phyloP scores from a whole-genome alignment of 2,329 filamentous ascomycete species.

The Rhynchosporium secalis region DNA sequence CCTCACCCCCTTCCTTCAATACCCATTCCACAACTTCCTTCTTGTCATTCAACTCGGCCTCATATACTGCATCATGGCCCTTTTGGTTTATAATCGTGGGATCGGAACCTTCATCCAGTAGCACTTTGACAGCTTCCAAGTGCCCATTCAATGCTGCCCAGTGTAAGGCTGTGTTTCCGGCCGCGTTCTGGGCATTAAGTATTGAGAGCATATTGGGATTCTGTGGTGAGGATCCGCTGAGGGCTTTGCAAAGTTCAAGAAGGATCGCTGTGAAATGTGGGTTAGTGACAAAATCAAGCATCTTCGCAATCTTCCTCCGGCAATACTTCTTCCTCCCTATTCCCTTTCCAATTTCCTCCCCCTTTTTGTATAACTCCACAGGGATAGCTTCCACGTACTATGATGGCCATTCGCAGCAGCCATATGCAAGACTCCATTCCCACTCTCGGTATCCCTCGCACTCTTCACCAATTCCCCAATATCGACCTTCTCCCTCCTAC shows the following conservation, averaged over 20 bases:
- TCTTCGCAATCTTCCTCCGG: not conserved
- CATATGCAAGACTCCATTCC: conserved; percentile 84
- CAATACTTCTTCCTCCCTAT: not conserved
- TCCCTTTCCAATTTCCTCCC: not conserved
- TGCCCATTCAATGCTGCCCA: conserved; percentile 93
- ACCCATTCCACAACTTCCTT: conserved; percentile 60
- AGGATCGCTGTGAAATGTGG: conserved; percentile 43
- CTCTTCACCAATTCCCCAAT: conserved; percentile 65
- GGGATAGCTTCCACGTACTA: conserved; percentile 51
- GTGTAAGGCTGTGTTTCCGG: conserved; percentile 88
- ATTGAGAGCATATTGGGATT: conserved; percentile 45
- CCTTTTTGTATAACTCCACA: not conserved
- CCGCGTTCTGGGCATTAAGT: conserved; percentile 70
- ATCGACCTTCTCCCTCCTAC: conserved; percentile 58
- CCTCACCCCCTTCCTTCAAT: conserved; percentile 43
- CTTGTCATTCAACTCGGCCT: conserved; percentile 71
- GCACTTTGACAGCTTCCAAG: conserved; percentile 72
- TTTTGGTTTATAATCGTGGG: conserved; percentile 77
- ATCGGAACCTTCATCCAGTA: conserved; percentile 76
- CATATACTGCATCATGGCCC: conserved; percentile 77
- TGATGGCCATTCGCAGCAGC: conserved; percentile 86
- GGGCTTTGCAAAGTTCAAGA: conserved; percentile 46
- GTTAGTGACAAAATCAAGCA: not conserved
- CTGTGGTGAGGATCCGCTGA: conserved; percentile 40
- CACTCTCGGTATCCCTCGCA: conserved; percentile 72